Conservation (phyloP, 306 rosid species). For the Ammopiptanthus mongolicus region DNA sequence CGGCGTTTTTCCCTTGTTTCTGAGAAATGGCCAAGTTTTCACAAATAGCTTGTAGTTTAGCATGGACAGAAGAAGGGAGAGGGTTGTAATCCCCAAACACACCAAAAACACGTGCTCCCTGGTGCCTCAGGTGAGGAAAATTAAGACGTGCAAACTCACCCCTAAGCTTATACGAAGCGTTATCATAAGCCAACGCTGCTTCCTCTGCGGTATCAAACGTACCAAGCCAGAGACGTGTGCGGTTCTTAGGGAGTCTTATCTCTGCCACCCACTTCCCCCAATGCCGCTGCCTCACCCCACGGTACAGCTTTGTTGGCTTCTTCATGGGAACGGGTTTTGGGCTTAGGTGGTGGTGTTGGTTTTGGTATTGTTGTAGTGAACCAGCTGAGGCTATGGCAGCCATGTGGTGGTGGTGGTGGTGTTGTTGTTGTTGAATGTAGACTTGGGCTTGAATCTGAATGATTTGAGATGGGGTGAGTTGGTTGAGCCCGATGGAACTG, state of each 20-base stretch:
- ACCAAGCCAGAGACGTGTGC: conserved; percentile 94
- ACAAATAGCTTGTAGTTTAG: conserved; percentile 81
- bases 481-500: conserved; percentile 58
- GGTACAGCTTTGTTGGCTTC: conserved; percentile 63
- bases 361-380: not conserved
- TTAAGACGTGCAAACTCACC: conserved; percentile 83
- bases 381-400: not conserved
- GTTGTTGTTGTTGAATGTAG: conserved; percentile 34
- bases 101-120: conserved; percentile 39
- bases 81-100: conserved; percentile 63
- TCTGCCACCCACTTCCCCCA: conserved; percentile 99
- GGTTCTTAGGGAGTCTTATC: conserved; percentile 84
- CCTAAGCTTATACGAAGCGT: conserved; percentile 81
- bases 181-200: conserved; percentile 88
- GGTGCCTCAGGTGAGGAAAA: conserved; percentile 61
- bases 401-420: conserved; percentile 6
- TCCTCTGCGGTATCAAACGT: conserved; percentile 91
- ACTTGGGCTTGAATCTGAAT: conserved; percentile 76
- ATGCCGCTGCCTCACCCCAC: conserved; percentile 90
- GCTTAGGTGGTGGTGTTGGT: conserved; percentile 12
- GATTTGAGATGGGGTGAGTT: conserved; percentile 70
- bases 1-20: conserved; percentile 35
- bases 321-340: conserved; percentile 70
- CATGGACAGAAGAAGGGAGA: conserved; percentile 71
- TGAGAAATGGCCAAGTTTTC: conserved; percentile 40